Percentiles rank a stretch among this genome's conserved stretches.
These are phyloP conservation scores for Stereocaulon alpinum DNA, from an alignment of 495 filamentous ascomycete species.

Conservation along the genomic window DNA sequence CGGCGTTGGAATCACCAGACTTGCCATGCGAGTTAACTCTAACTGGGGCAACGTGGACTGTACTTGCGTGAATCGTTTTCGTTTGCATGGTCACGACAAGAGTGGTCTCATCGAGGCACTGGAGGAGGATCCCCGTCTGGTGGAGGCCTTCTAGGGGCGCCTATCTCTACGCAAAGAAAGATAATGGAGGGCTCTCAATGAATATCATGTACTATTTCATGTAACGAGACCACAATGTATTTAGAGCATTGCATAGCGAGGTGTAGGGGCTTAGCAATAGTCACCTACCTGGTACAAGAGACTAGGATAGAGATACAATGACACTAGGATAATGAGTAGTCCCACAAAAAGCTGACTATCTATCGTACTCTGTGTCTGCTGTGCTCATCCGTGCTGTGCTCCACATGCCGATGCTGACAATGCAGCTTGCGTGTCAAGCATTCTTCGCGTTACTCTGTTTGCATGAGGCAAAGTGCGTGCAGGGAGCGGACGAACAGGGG, in stretches of 20 bases:
- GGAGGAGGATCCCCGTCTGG: neutral
- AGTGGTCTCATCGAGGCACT: constrained; percentile 6
- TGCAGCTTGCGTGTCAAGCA: neutral
- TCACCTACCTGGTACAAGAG: neutral
- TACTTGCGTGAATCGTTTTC: constrained; percentile 40
- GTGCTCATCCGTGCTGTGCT: too few relatives aligned
- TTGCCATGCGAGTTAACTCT: constrained; percentile 36
- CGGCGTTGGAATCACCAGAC: constrained; percentile 31
- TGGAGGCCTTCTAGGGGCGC: neutral
- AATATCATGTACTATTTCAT: neutral
- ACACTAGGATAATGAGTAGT: too few relatives aligned
- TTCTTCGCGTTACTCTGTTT: neutral
- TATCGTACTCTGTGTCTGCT: too few relatives aligned
- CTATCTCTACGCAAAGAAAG: neutral
- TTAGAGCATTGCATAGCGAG: neutral
- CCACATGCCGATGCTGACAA: neutral
- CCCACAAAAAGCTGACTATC: too few relatives aligned
- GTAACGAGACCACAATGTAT: constrained; percentile 2
- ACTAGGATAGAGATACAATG: too few relatives aligned
- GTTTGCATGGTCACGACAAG: constrained; percentile 31
- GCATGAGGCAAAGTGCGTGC: neutral
- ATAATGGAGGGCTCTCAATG: neutral
- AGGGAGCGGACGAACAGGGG: neutral
- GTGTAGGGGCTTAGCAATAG: neutral
- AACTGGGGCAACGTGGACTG: constrained; percentile 36